These are phyloP conservation scores for Cetradonia linearis DNA, from an alignment of 495 filamentous ascomycete species.

Conservation along the genomic window DNA sequence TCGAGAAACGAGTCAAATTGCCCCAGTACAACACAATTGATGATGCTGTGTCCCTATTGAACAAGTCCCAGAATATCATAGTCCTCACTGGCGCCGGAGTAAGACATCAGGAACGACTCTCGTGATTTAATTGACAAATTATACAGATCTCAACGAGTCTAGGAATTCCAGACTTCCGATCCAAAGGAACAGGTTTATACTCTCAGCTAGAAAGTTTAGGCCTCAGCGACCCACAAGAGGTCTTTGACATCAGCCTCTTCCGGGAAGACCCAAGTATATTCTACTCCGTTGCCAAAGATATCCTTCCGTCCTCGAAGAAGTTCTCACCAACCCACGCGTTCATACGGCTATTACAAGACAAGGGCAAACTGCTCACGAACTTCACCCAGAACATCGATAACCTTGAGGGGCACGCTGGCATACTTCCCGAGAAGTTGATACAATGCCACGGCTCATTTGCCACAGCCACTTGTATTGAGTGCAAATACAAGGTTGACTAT, in stretches of 20 bases:
- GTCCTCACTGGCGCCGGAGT: constrained; percentile 89
- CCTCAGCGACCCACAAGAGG: constrained; percentile 80
- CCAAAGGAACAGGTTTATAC: constrained; percentile 55
- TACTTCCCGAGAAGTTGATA: constrained; percentile 71
- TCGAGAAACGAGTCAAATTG: constrained; percentile 72
- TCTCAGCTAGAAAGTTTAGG: constrained; percentile 68
- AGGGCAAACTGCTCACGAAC: constrained; percentile 84
- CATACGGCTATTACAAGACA: constrained; percentile 85
- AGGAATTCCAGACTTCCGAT: constrained; percentile 59
- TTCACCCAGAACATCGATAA: constrained; percentile 99
- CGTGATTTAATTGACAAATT: neutral
- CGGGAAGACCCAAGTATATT: constrained; percentile 80
- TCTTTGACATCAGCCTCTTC: constrained; percentile 85
- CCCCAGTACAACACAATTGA: constrained; percentile 74
- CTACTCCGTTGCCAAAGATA: constrained; percentile 84
- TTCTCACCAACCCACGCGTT: constrained; percentile 90
- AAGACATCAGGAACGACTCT: constrained; percentile 16
- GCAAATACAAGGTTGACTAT: constrained; percentile 62
- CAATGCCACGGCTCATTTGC: constrained; percentile 97
- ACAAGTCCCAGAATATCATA: constrained; percentile 70
- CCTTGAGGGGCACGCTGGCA: constrained; percentile 80
- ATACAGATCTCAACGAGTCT: constrained; percentile 61
- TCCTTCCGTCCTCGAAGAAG: constrained; percentile 63
- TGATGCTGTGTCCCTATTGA: constrained; percentile 71
- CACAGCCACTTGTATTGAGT: constrained; percentile 81